These are phyloP conservation scores for Mariannaea sp. DNA, from an alignment of 2,329 filamentous ascomycete species.

Conservation along the genomic window DNA sequence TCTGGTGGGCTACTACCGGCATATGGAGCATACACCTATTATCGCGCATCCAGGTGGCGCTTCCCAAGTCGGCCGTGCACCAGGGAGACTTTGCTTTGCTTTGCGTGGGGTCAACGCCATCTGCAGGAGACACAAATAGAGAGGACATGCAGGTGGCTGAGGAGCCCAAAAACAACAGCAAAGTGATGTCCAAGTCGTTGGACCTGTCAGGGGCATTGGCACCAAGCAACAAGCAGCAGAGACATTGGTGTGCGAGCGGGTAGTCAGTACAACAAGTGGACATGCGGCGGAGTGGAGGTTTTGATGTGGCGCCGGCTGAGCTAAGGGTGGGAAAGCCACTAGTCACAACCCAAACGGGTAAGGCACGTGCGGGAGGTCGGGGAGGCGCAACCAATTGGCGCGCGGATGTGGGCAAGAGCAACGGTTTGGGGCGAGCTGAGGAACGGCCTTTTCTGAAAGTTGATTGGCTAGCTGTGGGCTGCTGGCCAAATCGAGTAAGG, in stretches of 20 bases:
- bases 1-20: conserved; percentile 9
- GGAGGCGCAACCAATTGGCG: conserved; percentile 36
- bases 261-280: conserved; percentile 24
- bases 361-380: conserved; percentile 29
- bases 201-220: conserved; percentile 7
- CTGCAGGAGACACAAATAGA: conserved; percentile 19
- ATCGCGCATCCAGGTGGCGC: background rate
- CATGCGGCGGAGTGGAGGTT: conserved; percentile 13
- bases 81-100: too few relatives aligned
- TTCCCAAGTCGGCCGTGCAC: background rate
- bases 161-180: conserved; percentile 4
- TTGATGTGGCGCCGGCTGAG: conserved; percentile 30
- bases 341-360: conserved; percentile 33
- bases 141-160: conserved; percentile 17
- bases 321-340: conserved; percentile 35
- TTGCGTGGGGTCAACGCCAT: conserved; percentile 5
- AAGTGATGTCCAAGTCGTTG: conserved; percentile 17
- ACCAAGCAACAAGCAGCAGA: conserved; percentile 17
- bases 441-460: conserved; percentile 17
- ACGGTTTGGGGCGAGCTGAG: conserved; percentile 37
- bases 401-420: conserved; percentile 32
- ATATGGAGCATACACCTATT: background rate
- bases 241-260: conserved; percentile 15
- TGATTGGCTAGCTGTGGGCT: conserved; percentile 19
- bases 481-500: conserved; percentile 31